Evolutionary conservation across 192 early-diverging fungal species (phyloP).

Genomic region (Martensiomyces pterosporus): DNA sequence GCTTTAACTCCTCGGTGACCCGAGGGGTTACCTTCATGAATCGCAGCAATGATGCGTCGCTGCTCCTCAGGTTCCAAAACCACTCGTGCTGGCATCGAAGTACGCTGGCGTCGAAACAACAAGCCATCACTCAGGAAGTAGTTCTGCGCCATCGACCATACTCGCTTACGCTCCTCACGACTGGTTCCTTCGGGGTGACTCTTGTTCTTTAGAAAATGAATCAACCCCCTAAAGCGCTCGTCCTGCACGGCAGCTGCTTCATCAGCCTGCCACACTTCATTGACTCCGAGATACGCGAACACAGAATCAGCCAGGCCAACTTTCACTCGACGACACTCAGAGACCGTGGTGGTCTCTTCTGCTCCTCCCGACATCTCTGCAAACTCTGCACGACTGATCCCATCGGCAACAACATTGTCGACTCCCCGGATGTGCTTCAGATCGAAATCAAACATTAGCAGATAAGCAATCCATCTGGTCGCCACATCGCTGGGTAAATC

Average conservation of each 20-base stretch:
- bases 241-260: not conserved
- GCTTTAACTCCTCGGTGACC: slow-evolving; percentile 4
- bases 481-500: not conserved
- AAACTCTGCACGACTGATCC: not conserved
- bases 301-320: not conserved
- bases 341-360: not conserved
- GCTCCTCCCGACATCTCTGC: not conserved
- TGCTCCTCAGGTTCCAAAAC: not conserved
- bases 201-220: not conserved
- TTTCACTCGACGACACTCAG: not conserved
- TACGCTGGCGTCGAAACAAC: not conserved
- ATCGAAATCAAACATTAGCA: slow-evolving; percentile 1
- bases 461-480: not conserved
- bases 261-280: not conserved
- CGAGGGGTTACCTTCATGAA: slow-evolving; percentile 2
- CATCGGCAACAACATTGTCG: slow-evolving; percentile 1
- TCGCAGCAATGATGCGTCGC: not conserved
- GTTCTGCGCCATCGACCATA: not conserved
- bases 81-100: not conserved
- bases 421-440: not conserved
- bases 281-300: not conserved
- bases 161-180: not conserved
- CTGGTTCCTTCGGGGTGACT: not conserved
- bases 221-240: not conserved
- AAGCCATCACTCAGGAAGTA: slow-evolving; percentile 1